Conservation (phyloP, 2,329 filamentous ascomycete genomes). For the Endocalyx cinctus region DNA sequence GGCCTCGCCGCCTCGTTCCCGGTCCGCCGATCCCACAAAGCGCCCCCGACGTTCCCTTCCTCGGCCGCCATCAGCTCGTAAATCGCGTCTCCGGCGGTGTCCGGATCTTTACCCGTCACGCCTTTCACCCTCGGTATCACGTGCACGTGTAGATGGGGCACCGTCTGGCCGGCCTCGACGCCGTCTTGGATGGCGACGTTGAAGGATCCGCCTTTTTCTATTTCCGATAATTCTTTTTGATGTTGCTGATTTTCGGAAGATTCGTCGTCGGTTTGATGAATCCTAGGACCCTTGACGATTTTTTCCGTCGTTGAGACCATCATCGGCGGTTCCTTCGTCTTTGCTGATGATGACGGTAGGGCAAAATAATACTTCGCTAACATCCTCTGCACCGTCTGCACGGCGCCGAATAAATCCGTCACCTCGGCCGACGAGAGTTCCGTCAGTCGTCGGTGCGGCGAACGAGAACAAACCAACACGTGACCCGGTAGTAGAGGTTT, state of each 20-base stretch:
- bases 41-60: conserved; percentile 75
- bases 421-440: conserved; percentile 70
- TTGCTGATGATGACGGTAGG: conserved; percentile 1
- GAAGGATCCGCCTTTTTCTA: conserved; percentile 75
- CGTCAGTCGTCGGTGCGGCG: conserved; percentile 64
- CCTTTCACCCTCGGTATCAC: conserved; percentile 29
- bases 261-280: conserved; percentile 34
- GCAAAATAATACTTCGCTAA: conserved; percentile 56
- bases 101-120: conserved; percentile 21
- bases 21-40: conserved; percentile 38
- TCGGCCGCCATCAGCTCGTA: conserved; percentile 81
- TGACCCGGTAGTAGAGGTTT: conserved; percentile 92
- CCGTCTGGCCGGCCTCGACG: conserved; percentile 83
- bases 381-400: conserved; percentile 76
- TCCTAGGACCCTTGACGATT: conserved; percentile 37
- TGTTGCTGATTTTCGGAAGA: no score
- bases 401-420: conserved; percentile 78
- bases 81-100: conserved; percentile 39
- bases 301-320: no score
- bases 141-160: conserved; percentile 89
- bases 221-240: no score
- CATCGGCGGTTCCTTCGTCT: conserved; percentile 1
- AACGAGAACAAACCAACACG: conserved; percentile 79
- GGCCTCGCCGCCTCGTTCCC: conserved; percentile 33
- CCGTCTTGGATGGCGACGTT: conserved; percentile 97